Conservation (phyloP, 345 rosid species). For the Noccaea caerulescens region DNA sequence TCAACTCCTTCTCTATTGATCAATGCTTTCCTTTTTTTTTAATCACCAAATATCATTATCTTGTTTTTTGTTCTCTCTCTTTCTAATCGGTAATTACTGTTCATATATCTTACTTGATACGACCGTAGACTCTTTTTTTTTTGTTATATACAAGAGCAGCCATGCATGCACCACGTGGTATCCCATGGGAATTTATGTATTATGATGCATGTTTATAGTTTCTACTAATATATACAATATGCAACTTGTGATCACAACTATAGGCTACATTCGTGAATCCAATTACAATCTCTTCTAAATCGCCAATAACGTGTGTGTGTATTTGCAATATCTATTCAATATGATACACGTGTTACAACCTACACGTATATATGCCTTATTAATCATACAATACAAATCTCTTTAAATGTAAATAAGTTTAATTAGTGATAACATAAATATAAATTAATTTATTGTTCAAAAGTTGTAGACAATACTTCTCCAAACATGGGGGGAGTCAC, state of each 20-base stretch:
- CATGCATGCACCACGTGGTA: slow-evolving; percentile 33
- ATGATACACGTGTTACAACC: not conserved
- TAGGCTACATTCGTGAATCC: slow-evolving; percentile 2
- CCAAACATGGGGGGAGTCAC: slow-evolving; percentile 32
- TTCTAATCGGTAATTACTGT: not conserved
- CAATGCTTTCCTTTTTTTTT: not conserved
- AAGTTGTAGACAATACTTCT: not conserved
- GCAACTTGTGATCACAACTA: not conserved
- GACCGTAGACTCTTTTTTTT: not conserved
- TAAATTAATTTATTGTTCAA: not conserved
- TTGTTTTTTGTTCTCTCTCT: not conserved
- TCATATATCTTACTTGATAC: not conserved
- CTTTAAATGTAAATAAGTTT: not conserved
- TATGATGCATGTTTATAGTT: not conserved
- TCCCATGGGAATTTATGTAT: slow-evolving; percentile 1
- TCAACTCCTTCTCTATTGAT: slow-evolving; percentile 21
- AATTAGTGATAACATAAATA: not conserved
- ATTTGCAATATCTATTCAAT: not conserved
- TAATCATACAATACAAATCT: not conserved
- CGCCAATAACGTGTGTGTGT: not conserved
- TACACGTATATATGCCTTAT: not conserved
- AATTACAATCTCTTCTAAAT: not conserved
- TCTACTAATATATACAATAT: not conserved
- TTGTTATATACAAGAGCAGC: slow-evolving; percentile 1
- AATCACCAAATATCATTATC: slow-evolving; percentile 1